Percentiles rank a stretch among this genome's conserved stretches.
Evolutionary conservation across 108 stramenopile species (phyloP).

Genomic region (Mediolabrus comicus): DNA sequence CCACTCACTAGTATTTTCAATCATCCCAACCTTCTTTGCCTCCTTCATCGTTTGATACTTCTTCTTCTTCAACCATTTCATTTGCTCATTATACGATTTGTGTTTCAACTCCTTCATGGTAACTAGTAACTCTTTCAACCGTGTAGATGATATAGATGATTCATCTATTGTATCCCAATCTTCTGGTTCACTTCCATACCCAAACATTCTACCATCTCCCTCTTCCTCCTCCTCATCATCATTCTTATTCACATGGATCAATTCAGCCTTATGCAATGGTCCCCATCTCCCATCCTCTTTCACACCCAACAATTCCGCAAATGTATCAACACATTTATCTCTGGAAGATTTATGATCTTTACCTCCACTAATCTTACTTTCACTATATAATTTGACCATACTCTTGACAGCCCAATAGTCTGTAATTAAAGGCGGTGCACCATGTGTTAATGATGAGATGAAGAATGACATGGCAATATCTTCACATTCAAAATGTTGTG

Average conservation of each 20-base stretch:
- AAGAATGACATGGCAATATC: constrained; percentile 85
- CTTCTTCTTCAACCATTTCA: constrained; percentile 19
- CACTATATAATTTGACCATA: constrained; percentile 64
- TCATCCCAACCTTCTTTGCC: constrained; percentile 42
- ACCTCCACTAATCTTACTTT: constrained; percentile 36
- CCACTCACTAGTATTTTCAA: constrained; percentile 41
- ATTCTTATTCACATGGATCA: constrained; percentile 7
- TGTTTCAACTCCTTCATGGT: constrained; percentile 18
- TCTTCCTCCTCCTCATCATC: not conserved
- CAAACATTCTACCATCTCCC: constrained; percentile 15
- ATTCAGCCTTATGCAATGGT: constrained; percentile 20
- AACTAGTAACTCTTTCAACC: constrained; percentile 17
- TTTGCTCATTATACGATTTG: constrained; percentile 13
- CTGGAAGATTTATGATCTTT: constrained; percentile 65
- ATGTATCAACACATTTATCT: constrained; percentile 70
- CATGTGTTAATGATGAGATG: constrained; percentile 67
- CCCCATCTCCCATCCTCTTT: constrained; percentile 40
- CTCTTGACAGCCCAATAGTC: constrained; percentile 75
- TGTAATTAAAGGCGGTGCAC: constrained; percentile 69
- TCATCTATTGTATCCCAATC: constrained; percentile 28
- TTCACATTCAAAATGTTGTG: constrained; percentile 74
- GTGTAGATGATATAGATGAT: constrained; percentile 4
- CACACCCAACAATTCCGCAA: constrained; percentile 63
- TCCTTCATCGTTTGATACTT: constrained; percentile 16
- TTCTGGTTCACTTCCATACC: constrained; percentile 45